These are phyloP conservation scores for Monosporozyma aerobia DNA, from an alignment of 805 yeast species.

Conservation along the genomic window DNA sequence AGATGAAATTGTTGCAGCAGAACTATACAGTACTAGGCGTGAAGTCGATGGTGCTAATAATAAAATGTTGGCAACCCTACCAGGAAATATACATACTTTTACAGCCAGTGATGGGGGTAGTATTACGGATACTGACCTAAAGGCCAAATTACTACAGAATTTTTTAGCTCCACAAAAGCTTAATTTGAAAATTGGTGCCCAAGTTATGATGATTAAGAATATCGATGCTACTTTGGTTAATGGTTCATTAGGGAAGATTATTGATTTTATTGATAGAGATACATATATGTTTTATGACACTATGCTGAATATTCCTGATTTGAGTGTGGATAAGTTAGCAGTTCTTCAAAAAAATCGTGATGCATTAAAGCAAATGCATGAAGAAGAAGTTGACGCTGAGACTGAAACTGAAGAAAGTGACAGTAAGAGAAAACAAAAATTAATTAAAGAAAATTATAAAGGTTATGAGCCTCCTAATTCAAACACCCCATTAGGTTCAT, in stretches of 20 bases:
- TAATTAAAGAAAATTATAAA: constrained; percentile 18
- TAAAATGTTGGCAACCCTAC: constrained; percentile 37
- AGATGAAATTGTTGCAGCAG: constrained; percentile 64
- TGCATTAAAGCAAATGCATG: constrained; percentile 13
- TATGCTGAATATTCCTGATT: constrained; percentile 8
- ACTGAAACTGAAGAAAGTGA: constrained; percentile 11
- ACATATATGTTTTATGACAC: constrained; percentile 36
- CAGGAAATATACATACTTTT: constrained; percentile 37
- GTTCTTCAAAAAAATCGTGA: not conserved
- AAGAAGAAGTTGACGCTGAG: constrained; percentile 9
- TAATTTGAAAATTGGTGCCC: constrained; percentile 59
- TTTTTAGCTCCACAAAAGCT: constrained; percentile 55
- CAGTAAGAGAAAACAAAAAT: constrained; percentile 16
- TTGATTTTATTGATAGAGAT: constrained; percentile 46
- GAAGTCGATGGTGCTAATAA: constrained; percentile 66
- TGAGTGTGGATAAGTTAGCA: not conserved
- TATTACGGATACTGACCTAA: constrained; percentile 32
- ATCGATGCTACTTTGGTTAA: constrained; percentile 64
- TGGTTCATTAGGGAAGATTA: constrained; percentile 66
- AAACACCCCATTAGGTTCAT: constrained; percentile 31
- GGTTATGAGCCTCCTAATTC: constrained; percentile 8
- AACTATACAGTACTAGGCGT: constrained; percentile 58
- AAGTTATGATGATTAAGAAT: constrained; percentile 76
- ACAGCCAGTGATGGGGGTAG: constrained; percentile 49
- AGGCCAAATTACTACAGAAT: constrained; percentile 40